Conservation (phyloP, 345 rosid genomes). For the Theobroma cacao region DNA sequence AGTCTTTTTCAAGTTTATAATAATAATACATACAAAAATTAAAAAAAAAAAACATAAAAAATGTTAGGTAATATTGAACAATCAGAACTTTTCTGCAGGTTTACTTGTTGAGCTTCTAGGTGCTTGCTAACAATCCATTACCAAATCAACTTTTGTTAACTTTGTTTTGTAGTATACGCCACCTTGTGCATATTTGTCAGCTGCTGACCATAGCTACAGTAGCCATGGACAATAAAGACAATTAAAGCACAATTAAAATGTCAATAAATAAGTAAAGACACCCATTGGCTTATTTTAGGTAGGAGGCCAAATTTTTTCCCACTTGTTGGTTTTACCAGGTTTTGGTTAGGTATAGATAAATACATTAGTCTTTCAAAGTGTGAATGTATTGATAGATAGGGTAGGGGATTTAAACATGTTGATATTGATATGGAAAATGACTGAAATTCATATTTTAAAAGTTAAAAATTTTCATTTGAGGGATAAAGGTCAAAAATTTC, state of each 20-base stretch:
- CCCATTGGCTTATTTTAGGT: neutral
- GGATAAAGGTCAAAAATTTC: too few species aligned
- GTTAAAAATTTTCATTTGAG: too few species aligned
- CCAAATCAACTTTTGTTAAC: neutral
- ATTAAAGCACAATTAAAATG: neutral
- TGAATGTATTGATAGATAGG: neutral
- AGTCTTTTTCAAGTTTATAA: neutral
- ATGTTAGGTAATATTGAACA: neutral
- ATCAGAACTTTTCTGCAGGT: neutral
- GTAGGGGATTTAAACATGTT: neutral
- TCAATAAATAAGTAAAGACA: neutral
- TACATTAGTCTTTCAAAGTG: neutral
- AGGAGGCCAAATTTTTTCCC: neutral
- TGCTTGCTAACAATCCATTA: neutral
- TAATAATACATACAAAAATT: too few species aligned
- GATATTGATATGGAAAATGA: neutral
- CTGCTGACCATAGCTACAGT: neutral
- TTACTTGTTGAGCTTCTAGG: neutral
- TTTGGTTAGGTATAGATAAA: neutral
- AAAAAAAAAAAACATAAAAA: neutral
- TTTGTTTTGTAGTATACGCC: neutral
- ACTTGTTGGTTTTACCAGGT: neutral
- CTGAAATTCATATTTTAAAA: neutral
- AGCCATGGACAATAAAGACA: too few species aligned
- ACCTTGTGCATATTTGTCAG: neutral